A percentile compares a stretch with the other conserved stretches of the same genome.
These are phyloP conservation scores for Closterium sp. DNA, from an alignment of 139 green algal genomes.

Conservation along the genomic window DNA sequence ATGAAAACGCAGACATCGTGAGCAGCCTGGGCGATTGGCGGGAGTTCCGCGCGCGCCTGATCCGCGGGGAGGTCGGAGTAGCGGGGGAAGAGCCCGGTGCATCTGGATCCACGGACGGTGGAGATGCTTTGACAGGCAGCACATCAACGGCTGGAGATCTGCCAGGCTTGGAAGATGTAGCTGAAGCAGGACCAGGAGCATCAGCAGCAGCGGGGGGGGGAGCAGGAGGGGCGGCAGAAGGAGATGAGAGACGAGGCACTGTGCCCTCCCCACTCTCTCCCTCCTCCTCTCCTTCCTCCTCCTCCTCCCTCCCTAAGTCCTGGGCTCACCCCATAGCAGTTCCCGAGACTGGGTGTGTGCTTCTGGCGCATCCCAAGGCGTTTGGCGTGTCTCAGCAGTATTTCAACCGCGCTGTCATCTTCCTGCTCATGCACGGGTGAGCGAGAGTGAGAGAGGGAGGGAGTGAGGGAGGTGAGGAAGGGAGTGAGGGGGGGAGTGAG, in stretches of 20 bases:
- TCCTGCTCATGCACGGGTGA: slow-evolving; percentile 68
- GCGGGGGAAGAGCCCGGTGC: not conserved
- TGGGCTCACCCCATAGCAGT: slow-evolving; percentile 75
- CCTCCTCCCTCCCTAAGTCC: not conserved
- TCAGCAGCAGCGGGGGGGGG: not conserved
- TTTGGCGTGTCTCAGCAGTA: slow-evolving; percentile 72
- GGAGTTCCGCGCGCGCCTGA: slow-evolving; percentile 47
- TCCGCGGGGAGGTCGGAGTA: slow-evolving; percentile 1
- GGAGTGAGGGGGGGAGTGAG: not conserved
- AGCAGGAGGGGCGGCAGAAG: not conserved
- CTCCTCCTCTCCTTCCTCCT: not conserved
- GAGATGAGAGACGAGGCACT: not conserved
- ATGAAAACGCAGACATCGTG: not conserved
- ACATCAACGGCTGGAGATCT: not conserved
- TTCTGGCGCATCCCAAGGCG: slow-evolving; percentile 73
- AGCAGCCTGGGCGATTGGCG: slow-evolving; percentile 40
- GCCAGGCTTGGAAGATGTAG: not conserved
- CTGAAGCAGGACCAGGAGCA: not conserved
- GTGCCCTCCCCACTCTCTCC: not conserved
- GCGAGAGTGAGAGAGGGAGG: not conserved
- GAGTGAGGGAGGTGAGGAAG: not conserved
- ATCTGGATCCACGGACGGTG: not conserved
- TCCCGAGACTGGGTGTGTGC: slow-evolving; percentile 75
- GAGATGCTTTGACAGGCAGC: not conserved
- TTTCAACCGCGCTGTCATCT: slow-evolving; percentile 76